These are phyloP conservation scores for Termitomyces sp. DNA, from an alignment of 768 basidiomycete genomes.

Conservation along the genomic window DNA sequence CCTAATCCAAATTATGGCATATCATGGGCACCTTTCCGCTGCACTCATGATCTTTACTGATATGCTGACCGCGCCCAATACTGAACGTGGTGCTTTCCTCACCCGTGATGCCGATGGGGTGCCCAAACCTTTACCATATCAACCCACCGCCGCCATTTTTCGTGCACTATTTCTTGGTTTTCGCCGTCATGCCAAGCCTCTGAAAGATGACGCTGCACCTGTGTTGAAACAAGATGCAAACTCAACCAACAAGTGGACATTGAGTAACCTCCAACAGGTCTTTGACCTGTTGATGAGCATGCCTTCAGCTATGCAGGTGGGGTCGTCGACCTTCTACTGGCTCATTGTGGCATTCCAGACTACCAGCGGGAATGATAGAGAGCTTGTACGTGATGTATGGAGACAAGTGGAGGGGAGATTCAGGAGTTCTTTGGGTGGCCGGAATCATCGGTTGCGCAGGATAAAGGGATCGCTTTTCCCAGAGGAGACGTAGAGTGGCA, in stretches of 20 bases:
- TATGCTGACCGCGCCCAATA: constrained; percentile 53
- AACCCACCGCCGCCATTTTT: constrained; percentile 54
- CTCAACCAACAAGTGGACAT: constrained; percentile 45
- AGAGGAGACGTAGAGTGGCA: not conserved
- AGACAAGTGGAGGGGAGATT: constrained; percentile 55
- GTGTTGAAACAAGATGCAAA: not conserved
- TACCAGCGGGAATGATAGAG: constrained; percentile 51
- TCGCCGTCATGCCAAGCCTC: constrained; percentile 49
- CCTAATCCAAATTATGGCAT: constrained; percentile 69
- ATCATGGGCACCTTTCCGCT: constrained; percentile 62
- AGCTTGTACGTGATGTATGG: constrained; percentile 57
- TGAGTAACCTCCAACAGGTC: constrained; percentile 52
- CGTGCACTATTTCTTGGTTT: constrained; percentile 79
- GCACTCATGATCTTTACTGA: constrained; percentile 63
- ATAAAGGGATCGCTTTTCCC: constrained; percentile 39
- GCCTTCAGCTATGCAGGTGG: constrained; percentile 42
- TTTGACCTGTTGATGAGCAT: constrained; percentile 65
- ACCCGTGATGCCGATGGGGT: constrained; percentile 25
- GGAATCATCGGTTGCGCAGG: constrained; percentile 41
- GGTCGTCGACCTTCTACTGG: constrained; percentile 57
- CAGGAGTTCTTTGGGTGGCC: constrained; percentile 40
- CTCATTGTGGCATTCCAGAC: constrained; percentile 63
- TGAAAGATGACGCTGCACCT: constrained; percentile 4
- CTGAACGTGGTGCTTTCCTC: constrained; percentile 33
- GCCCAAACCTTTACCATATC: constrained; percentile 29